phyloP scores from a whole-genome alignment of 345 rosid genomes.

The Aethionema arabicum region DNA sequence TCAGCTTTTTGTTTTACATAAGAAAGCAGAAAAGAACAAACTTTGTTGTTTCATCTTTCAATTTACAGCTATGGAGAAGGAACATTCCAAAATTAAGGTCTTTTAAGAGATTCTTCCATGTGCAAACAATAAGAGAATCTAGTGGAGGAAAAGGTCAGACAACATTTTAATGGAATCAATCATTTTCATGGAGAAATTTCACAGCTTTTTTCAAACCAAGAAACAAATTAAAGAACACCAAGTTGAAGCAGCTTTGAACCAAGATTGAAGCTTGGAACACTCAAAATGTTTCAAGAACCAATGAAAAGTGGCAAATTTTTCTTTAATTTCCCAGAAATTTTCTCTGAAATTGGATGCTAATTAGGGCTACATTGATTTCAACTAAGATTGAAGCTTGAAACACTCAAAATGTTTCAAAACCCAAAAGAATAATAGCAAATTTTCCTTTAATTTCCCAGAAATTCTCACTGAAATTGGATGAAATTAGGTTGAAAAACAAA shows the following conservation, averaged over 20 bases:
- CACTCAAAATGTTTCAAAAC: neutral
- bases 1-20: slow-evolving; percentile 1
- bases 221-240: slow-evolving; percentile 18
- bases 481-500: neutral
- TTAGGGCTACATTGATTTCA: slow-evolving; percentile 1
- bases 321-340: no score
- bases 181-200: slow-evolving; percentile 25
- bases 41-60: neutral
- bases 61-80: slow-evolving; percentile 38
- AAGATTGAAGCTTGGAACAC: no score
- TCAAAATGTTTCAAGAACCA: no score
- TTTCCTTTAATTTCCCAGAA: neutral
- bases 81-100: slow-evolving; percentile 33
- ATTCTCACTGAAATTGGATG: neutral
- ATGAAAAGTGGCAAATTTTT: no score
- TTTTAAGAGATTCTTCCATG: slow-evolving; percentile 41
- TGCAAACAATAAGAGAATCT: slow-evolving; percentile 31
- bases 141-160: slow-evolving; percentile 36
- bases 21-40: neutral
- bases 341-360: no score
- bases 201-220: slow-evolving; percentile 27
- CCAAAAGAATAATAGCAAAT: neutral
- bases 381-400: neutral
- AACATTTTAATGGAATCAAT: slow-evolving; percentile 23
- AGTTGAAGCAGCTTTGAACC: no score